Base-by-base conservation (phyloP, 228 moss, liverwort and hornwort genomes). In the Sphagnum magellanicum region DNA sequence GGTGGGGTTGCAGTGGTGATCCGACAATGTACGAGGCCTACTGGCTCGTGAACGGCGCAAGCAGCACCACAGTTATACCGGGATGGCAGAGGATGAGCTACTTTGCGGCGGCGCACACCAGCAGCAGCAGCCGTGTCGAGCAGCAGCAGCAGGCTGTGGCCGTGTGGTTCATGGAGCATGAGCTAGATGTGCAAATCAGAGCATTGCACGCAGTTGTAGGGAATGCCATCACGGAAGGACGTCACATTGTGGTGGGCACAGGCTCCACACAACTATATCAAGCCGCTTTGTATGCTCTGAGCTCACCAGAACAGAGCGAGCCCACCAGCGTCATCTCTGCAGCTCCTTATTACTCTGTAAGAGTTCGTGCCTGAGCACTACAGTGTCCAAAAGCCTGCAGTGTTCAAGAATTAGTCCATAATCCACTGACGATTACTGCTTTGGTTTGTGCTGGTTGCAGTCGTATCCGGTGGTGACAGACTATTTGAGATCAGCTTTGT, bases 21-120 rank as follows among this genome's bases (percentile, higher is more conserved):
- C 96, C 96, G 17, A 97, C 92, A 6, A 83, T 97, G 88, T 97
- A 86, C 68, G 96, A 97, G 68, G 84, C 81, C 13, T 91, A 84
- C 70, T 97, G 96, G 96, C 77, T 83, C 17, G 51, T 67, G 50
- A 67, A 84, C 16, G 93, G 84, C 57, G 79, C 79, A 60, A 78
- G 66, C 74, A 93, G 93, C 69, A 76, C 78, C 53, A 87, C 89
- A 4, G 77, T 80, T 50, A 93, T 97, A 17, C 53, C 82, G 1
- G 96, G 96, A 46, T 97, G 89, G 64, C 96, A 97, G 82, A 88
- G 88, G 52, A 89, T 97, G 93, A 97, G 96, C 50, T 97, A 97
- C 78, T 93, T 91, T 6, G 96, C 93, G 17, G 32, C 32, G 32
- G 32, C 32, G 32, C 32, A 32, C 32, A 32, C 3, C 32, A 32